Conservation (phyloP, 176 grass and related monocot genomes). For the Bolboschoenus planiculmis region DNA sequence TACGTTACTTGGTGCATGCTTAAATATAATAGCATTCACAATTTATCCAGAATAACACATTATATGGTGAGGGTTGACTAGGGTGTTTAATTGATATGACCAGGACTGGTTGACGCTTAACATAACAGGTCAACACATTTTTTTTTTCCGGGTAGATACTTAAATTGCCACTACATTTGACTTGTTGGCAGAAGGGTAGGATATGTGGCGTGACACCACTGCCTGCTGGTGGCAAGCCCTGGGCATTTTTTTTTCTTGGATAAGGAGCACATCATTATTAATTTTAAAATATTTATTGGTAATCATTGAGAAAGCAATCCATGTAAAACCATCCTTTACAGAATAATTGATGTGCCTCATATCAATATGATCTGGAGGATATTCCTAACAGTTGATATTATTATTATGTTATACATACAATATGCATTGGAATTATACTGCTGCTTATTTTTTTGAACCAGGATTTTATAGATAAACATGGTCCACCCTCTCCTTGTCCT, state of each 20-base stretch:
- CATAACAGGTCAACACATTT: background rate
- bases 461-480: slow-evolving; percentile 25
- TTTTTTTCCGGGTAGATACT: background rate
- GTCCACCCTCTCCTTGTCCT: slow-evolving; percentile 1
- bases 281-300: background rate
- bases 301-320: background rate
- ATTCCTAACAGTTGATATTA: background rate
- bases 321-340: background rate
- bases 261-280: background rate
- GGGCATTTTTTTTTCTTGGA: background rate
- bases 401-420: slow-evolving; percentile 1
- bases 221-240: background rate
- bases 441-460: background rate
- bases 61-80: background rate
- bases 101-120: background rate
- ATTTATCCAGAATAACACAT: background rate
- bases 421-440: background rate
- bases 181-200: background rate
- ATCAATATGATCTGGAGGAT: background rate
- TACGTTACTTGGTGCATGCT: background rate
- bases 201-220: background rate
- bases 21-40: background rate
- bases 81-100: background rate
- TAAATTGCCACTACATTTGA: background rate
- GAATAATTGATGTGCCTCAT: background rate